Conservation (phyloP, 2,329 filamentous ascomycete species). For the Zymoseptoria ardabiliae region DNA sequence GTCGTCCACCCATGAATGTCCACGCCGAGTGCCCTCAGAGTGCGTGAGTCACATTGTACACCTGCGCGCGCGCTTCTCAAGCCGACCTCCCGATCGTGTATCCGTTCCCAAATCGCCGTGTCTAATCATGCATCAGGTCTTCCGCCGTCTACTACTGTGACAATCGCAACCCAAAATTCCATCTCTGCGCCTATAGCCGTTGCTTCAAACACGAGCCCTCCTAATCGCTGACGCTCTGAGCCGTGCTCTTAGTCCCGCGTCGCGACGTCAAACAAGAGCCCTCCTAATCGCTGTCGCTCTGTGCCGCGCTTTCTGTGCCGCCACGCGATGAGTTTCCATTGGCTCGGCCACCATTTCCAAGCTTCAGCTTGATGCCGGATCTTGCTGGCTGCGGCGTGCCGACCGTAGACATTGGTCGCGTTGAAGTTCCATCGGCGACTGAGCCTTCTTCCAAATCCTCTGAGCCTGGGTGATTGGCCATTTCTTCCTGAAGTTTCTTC, state of each 20-base stretch:
- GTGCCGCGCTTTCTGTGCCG: conserved; percentile 37
- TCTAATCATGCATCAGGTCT: neutral
- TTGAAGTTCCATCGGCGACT: conserved; percentile 43
- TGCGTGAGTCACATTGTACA: neutral
- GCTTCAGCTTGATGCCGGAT: conserved; percentile 60
- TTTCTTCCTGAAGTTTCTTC: conserved; percentile 47
- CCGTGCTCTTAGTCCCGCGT: conserved; percentile 14
- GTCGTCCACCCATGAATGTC: too few relatives aligned
- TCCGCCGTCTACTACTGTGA: neutral
- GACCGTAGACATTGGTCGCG: conserved; percentile 45
- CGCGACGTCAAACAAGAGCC: conserved; percentile 16
- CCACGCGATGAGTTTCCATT: conserved; percentile 30
- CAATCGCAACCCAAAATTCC: neutral
- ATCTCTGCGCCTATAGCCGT: too few relatives aligned
- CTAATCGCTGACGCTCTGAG: neutral
- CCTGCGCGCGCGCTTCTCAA: neutral
- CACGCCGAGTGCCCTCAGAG: too few relatives aligned
- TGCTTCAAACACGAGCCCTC: neutral
- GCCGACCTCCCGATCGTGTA: neutral
- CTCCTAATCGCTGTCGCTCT: conserved; percentile 49
- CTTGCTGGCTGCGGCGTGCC: conserved; percentile 52
- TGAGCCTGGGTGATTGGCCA: conserved; percentile 49
- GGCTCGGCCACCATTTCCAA: conserved; percentile 45
- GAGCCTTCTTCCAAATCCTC: conserved; percentile 47
- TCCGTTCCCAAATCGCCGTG: neutral